Conservation (phyloP, 2,329 filamentous ascomycete genomes). For the Trichophyton schoenleinii region DNA sequence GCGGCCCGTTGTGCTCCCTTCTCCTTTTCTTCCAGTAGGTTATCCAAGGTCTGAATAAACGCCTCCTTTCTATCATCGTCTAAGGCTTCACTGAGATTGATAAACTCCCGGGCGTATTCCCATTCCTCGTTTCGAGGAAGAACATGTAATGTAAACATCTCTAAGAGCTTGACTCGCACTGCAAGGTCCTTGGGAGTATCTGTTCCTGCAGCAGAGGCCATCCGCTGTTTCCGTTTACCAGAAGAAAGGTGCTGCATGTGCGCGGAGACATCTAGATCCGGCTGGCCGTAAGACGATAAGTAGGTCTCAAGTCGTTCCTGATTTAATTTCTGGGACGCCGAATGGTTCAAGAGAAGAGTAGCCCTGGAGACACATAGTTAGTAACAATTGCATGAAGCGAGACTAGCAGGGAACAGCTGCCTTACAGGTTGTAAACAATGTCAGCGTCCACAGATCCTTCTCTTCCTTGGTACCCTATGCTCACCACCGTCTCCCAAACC, state of each 20-base stretch:
- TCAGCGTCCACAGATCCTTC: slow-evolving; percentile 90
- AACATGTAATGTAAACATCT: slow-evolving; percentile 89
- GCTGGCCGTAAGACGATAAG: slow-evolving; percentile 62
- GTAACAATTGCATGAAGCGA: slow-evolving; percentile 5
- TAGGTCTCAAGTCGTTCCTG: slow-evolving; percentile 82
- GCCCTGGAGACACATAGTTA: slow-evolving; percentile 44
- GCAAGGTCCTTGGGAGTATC: slow-evolving; percentile 75
- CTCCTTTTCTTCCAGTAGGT: slow-evolving; percentile 69
- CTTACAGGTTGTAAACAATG: slow-evolving; percentile 54
- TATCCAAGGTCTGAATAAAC: slow-evolving; percentile 74
- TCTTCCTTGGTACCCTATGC: slow-evolving; percentile 71
- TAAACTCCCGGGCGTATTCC: slow-evolving; percentile 90
- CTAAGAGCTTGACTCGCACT: slow-evolving; percentile 77
- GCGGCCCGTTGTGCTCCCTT: slow-evolving; percentile 53
- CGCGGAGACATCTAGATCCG: slow-evolving; percentile 58
- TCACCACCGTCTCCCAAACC: slow-evolving; percentile 89
- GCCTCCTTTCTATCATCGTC: slow-evolving; percentile 86
- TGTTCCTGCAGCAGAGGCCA: slow-evolving; percentile 46
- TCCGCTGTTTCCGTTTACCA: slow-evolving; percentile 23
- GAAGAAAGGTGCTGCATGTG: slow-evolving; percentile 39
- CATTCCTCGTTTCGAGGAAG: slow-evolving; percentile 89
- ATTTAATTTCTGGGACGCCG: slow-evolving; percentile 67
- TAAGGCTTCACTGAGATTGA: slow-evolving; percentile 69
- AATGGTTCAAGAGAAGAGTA: slow-evolving; percentile 82
- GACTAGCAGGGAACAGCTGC: slow-evolving; percentile 12